Conservation (phyloP, 768 basidiomycete genomes). For the Suillus sp. region DNA sequence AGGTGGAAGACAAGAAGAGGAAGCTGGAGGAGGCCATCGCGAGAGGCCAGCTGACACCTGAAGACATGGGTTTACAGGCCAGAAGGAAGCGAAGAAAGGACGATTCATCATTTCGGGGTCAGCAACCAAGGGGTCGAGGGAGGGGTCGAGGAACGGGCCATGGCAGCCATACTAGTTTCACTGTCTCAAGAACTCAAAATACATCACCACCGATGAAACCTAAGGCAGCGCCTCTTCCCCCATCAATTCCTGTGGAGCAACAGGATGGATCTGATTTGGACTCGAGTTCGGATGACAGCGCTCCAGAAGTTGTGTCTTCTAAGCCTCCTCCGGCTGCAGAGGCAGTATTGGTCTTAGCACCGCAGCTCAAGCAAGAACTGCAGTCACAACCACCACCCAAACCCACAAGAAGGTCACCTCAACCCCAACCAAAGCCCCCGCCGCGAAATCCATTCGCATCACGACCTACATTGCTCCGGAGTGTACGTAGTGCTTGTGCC, state of each 20-base stretch:
- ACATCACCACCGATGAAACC: neutral
- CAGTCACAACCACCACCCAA: slow-evolving; percentile 14
- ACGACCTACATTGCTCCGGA: slow-evolving; percentile 74
- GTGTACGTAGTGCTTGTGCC: slow-evolving; percentile 48
- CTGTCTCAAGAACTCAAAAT: neutral
- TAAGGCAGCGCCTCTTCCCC: neutral
- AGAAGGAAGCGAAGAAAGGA: slow-evolving; percentile 46
- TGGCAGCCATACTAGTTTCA: slow-evolving; percentile 5
- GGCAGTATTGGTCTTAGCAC: slow-evolving; percentile 5
- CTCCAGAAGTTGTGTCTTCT: slow-evolving; percentile 63
- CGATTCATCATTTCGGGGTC: slow-evolving; percentile 18
- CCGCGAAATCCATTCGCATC: slow-evolving; percentile 66
- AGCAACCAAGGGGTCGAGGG: slow-evolving; percentile 17
- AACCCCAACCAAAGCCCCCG: slow-evolving; percentile 49
- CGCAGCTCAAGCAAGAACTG: slow-evolving; percentile 13
- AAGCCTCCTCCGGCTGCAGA: slow-evolving; percentile 36
- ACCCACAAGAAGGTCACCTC: slow-evolving; percentile 25
- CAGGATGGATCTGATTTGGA: slow-evolving; percentile 24
- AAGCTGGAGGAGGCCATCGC: slow-evolving; percentile 77
- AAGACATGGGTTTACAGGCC: slow-evolving; percentile 43
- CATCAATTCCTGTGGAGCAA: neutral
- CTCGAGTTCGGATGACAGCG: slow-evolving; percentile 41
- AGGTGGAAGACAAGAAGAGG: slow-evolving; percentile 78
- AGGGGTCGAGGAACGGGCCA: slow-evolving; percentile 37
- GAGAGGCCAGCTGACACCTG: slow-evolving; percentile 70